Conservation (phyloP, 441 rosid genomes). For the Bruguiera hainesii region DNA sequence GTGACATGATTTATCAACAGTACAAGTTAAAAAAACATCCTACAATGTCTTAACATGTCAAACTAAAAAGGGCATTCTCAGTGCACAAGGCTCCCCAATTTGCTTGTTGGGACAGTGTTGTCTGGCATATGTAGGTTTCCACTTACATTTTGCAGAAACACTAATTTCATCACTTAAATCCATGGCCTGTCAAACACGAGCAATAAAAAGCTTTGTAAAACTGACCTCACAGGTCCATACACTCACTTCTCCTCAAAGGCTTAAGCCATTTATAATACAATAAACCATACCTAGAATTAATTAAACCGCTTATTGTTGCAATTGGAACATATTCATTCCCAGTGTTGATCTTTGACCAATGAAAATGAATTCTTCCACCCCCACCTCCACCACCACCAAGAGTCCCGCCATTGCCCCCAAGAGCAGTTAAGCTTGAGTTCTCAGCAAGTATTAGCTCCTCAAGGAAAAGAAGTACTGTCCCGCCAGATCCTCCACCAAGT, state of each 20-base stretch:
- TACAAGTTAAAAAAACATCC: too few relatives aligned
- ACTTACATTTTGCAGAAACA: too few relatives aligned
- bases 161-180: too few relatives aligned
- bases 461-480: conserved; percentile 95
- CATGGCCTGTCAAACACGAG: not conserved
- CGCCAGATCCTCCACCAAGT: conserved; percentile 99
- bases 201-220: not conserved
- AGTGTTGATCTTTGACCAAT: conserved; percentile 77
- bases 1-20: too few relatives aligned
- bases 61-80: too few relatives aligned
- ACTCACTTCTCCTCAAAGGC: not conserved
- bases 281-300: conserved; percentile 64
- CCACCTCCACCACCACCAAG: conserved; percentile 99
- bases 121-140: too few relatives aligned
- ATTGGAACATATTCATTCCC: conserved; percentile 82
- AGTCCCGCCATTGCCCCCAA: conserved; percentile 85
- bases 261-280: conserved; percentile 14
- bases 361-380: conserved; percentile 98
- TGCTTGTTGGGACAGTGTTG: too few relatives aligned
- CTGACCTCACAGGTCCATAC: not conserved
- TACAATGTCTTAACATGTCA: too few relatives aligned
- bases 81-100: too few relatives aligned
- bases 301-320: conserved; percentile 67
- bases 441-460: conserved; percentile 67
- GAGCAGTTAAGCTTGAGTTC: conserved; percentile 66